These are phyloP conservation scores for Colletotrichum eremochloae DNA, from an alignment of 2,329 filamentous ascomycete species.

Conservation along the genomic window DNA sequence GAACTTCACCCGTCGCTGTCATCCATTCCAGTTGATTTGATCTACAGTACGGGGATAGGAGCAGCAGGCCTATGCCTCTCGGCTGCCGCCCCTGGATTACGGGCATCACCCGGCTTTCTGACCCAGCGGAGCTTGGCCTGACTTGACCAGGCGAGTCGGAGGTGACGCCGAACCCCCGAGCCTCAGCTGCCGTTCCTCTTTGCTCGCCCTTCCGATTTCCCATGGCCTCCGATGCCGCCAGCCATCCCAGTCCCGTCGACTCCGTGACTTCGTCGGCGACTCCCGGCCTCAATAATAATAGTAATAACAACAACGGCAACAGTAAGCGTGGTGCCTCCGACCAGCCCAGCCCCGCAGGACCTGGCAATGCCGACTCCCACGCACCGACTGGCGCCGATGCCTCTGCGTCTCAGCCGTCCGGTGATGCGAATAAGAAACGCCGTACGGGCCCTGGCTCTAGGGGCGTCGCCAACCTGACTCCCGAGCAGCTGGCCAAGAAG, in stretches of 20 bases:
- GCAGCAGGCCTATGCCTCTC: slow-evolving; percentile 21
- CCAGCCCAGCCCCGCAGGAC: slow-evolving; percentile 32
- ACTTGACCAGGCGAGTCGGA: slow-evolving; percentile 5
- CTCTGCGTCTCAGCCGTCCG: slow-evolving; percentile 33
- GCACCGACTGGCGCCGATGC: slow-evolving; percentile 11
- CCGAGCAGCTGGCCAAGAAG: slow-evolving; percentile 80
- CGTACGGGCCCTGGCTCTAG: slow-evolving; percentile 60
- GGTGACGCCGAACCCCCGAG: background rate
- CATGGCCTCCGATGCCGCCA: slow-evolving; percentile 41
- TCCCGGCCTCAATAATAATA: slow-evolving; percentile 18
- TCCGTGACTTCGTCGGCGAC: slow-evolving; percentile 40
- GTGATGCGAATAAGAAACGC: slow-evolving; percentile 57
- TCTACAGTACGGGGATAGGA: slow-evolving; percentile 12
- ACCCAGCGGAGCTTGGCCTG: slow-evolving; percentile 28
- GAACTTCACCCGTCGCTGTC: slow-evolving; percentile 10
- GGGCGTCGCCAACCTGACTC: slow-evolving; percentile 74
- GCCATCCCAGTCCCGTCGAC: slow-evolving; percentile 41
- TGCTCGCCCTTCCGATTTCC: slow-evolving; percentile 2
- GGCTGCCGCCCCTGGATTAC: slow-evolving; percentile 26
- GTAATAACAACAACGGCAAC: background rate
- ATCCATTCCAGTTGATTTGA: slow-evolving; percentile 4
- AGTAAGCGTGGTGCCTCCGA: slow-evolving; percentile 28
- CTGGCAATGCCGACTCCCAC: slow-evolving; percentile 27
- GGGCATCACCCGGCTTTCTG: slow-evolving; percentile 30
- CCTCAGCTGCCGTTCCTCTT: background rate